Conservation (phyloP, 2,329 filamentous ascomycete genomes). For the Golovinomyces cichoracearum region DNA sequence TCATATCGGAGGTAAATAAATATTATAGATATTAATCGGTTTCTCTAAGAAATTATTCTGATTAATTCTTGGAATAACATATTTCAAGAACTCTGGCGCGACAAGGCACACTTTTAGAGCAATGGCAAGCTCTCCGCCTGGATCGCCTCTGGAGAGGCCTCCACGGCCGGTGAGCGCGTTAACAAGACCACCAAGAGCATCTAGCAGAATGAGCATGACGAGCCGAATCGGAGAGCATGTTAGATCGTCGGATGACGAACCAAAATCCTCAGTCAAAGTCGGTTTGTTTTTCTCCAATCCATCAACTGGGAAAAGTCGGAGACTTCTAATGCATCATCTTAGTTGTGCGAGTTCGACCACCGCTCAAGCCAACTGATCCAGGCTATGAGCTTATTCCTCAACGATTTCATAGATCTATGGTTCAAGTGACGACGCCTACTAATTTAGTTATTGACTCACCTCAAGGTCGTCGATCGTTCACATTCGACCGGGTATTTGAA, state of each 20-base stretch:
- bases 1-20: background rate
- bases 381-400: conserved; percentile 89
- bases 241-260: conserved; percentile 69
- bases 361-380: conserved; percentile 58
- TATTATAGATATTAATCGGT: background rate
- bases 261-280: conserved; percentile 81
- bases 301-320: background rate
- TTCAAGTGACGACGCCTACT: conserved; percentile 65
- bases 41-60: too few relatives aligned
- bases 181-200: conserved; percentile 50
- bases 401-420: conserved; percentile 77
- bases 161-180: conserved; percentile 60
- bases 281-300: conserved; percentile 32
- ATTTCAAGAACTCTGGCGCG: conserved; percentile 11
- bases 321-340: conserved; percentile 4
- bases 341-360: conserved; percentile 84
- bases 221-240: conserved; percentile 47
- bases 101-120: conserved; percentile 10
- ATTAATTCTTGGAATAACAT: too few relatives aligned
- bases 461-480: conserved; percentile 79
- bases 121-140: conserved; percentile 46
- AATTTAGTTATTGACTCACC: conserved; percentile 72
- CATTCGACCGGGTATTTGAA: conserved; percentile 85
- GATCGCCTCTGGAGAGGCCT: conserved; percentile 29
- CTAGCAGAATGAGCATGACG: conserved; percentile 62